Percentiles rank a stretch among this genome's conserved stretches.
Conservation (phyloP, 139 green algal genomes). For the Chlamydomonas sp. region DNA sequence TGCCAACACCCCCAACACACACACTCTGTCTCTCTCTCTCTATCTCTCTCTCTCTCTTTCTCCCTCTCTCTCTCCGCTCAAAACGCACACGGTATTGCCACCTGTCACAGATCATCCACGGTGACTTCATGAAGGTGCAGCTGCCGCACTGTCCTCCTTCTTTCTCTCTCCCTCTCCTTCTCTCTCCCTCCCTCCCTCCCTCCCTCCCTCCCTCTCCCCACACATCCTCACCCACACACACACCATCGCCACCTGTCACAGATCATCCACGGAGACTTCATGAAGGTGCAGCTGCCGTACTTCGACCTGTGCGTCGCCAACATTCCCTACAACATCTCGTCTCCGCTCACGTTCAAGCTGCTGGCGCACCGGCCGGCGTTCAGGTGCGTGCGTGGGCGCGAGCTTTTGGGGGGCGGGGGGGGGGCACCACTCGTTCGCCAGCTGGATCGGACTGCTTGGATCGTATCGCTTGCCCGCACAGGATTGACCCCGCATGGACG, state of each 20-base stretch:
- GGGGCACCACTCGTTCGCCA: too few relatives aligned
- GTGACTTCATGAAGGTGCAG: constrained; percentile 84
- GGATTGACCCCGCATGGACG: too few relatives aligned
- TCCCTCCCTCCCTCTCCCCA: too few relatives aligned
- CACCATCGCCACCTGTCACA: constrained; percentile 24
- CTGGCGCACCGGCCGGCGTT: constrained; percentile 69
- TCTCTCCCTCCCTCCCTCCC: too few relatives aligned
- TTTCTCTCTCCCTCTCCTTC: too few relatives aligned
- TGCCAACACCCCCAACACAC: constrained; percentile 99
- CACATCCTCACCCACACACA: not conserved
- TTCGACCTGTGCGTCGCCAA: constrained; percentile 99
- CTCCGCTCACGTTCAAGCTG: constrained; percentile 97
- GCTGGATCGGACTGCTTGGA: too few relatives aligned
- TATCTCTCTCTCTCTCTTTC: too few relatives aligned
- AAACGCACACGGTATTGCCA: not conserved
- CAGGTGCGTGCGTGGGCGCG: constrained; percentile 20
- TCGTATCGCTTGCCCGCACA: too few relatives aligned
- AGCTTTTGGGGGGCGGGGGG: too few relatives aligned
- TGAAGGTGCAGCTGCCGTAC: constrained; percentile 90
- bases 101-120: constrained; percentile 81
- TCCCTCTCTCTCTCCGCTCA: not conserved
- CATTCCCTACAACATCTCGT: constrained; percentile 99
- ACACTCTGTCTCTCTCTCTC: too few relatives aligned
- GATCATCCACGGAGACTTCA: constrained; percentile 95
- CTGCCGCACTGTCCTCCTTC: constrained; percentile 99